phyloP scores from a whole-genome alignment of 2,329 filamentous ascomycete genomes.

The Drechmeria coniospora region DNA sequence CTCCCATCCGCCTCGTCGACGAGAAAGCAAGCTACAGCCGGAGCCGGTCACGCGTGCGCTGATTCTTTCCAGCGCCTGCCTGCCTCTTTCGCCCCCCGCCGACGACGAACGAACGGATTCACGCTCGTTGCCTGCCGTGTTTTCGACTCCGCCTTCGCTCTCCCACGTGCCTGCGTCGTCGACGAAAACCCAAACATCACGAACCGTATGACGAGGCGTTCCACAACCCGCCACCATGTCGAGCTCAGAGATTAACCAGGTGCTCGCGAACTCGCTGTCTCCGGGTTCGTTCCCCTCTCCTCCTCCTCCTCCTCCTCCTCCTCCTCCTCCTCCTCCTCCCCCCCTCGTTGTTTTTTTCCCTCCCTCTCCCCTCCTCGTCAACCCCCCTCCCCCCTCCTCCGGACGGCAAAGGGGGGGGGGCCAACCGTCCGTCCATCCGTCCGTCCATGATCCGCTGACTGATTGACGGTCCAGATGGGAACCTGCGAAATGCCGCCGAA shows the following conservation, averaged over 20 bases:
- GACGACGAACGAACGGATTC: no score
- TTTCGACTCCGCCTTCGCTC: not conserved
- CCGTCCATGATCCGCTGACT: not conserved
- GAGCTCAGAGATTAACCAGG: conserved; percentile 88
- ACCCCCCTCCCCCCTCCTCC: no score
- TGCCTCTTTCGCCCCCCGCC: no score
- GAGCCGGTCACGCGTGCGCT: no score
- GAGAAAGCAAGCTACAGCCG: no score
- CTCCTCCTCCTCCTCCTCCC: conserved; percentile 3
- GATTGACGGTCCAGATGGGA: conserved; percentile 50
- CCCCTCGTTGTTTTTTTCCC: not conserved
- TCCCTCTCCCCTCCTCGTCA: no score
- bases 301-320: conserved; percentile 3
- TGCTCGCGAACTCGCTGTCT: conserved; percentile 93
- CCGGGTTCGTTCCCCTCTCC: conserved; percentile 49
- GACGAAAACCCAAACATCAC: conserved; percentile 5
- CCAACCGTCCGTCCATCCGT: no score
- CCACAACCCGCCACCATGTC: conserved; percentile 37
- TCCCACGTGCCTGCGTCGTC: not conserved
- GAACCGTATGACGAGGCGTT: conserved; percentile 21
- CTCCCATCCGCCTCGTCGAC: no score
- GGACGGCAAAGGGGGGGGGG: no score
- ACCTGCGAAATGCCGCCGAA: conserved; percentile 79
- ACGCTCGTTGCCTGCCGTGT: no score
- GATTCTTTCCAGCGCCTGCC: no score